Base-by-base conservation (phyloP, 2,329 filamentous ascomycete species). In the Fusarium chlamydosporum region DNA sequence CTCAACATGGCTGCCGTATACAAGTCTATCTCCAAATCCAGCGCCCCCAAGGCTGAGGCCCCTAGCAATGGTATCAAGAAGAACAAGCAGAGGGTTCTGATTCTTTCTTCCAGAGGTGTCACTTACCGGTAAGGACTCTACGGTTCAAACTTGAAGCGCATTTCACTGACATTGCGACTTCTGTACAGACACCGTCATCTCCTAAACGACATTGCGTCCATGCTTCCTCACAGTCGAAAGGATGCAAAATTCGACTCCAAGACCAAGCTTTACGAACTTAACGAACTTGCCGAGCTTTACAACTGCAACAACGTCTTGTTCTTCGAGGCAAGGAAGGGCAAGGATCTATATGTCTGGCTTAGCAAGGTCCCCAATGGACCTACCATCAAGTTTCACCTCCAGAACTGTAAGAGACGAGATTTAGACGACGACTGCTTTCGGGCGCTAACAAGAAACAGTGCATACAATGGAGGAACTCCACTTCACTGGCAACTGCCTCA, bases 161-260 rank as follows among this genome's bases (percentile, higher is more conserved):
- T 64, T 37, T 7, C 18, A 43, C 71, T 75, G 20, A 75, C 52
- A 18, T 50, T 31, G 9, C 38, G 42, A 43, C 40, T 59, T 53
- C 29, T 37, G 18, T 62, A 38, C 73, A 96, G 95, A 80, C 96
- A 97, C 80, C 92, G 96, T 42, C 96, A 99, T 82, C 85, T 99
- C 42, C 86, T 99, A 67, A 92, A 94, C 76, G 96, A 99, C 76
- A 85, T 99, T 47, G 89, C 93, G 60, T 87, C 91, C 31, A 89
- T 99, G 80, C 89, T 99, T 70, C 96, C 96, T 4, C 96, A 99
- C 79, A 90, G 91, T 71, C 90, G 93, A 76, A 97, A 97, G 83
- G 96, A 99, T 79, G 93, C 92, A 74, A 99, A 99, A 82, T 92
- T 97, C 71, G 96, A 99, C 80, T 96, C 93, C 54, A 98, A 98